Conservation (phyloP, 495 filamentous ascomycete species). For the Aspergillus taichungensis region DNA sequence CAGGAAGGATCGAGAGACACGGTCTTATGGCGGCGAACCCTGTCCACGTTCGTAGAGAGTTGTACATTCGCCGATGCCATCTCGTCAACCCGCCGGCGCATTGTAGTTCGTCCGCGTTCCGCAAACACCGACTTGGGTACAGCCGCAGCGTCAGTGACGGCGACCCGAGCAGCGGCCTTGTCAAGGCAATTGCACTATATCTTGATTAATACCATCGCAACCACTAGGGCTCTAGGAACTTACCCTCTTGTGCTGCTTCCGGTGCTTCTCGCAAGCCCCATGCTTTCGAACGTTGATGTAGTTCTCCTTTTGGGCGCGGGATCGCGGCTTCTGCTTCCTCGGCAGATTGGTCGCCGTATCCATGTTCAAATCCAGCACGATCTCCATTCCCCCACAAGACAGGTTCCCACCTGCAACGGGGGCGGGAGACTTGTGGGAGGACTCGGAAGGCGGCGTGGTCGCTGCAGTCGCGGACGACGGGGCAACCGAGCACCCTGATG, state of each 20-base stretch:
- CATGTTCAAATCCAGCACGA: conserved; percentile 43
- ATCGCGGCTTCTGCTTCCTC: conserved; percentile 39
- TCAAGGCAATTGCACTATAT: conserved; percentile 39
- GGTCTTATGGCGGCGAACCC: no score
- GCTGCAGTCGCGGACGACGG: conserved; percentile 10
- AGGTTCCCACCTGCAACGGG: conserved; percentile 11
- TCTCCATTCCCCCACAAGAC: conserved; percentile 20
- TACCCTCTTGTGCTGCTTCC: conserved; percentile 42
- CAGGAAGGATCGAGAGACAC: no score
- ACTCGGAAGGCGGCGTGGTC: conserved; percentile 9
- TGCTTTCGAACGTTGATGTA: conserved; percentile 41
- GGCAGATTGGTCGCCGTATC: conserved; percentile 35
- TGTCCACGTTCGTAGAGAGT: no score
- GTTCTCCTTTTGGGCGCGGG: conserved; percentile 38
- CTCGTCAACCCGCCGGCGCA: background rate
- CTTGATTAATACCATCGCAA: conserved; percentile 12
- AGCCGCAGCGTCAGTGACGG: conserved; percentile 12
- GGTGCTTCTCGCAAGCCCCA: conserved; percentile 40
- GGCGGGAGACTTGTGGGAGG: conserved; percentile 11
- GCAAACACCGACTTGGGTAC: background rate
- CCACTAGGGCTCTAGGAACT: conserved; percentile 2
- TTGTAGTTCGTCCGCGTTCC: background rate
- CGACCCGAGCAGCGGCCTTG: conserved; percentile 22
- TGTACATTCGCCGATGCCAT: background rate
- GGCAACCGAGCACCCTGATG: conserved; percentile 3